Base-by-base conservation (phyloP, 768 basidiomycete genomes). In the Leccinum pellstonianum region DNA sequence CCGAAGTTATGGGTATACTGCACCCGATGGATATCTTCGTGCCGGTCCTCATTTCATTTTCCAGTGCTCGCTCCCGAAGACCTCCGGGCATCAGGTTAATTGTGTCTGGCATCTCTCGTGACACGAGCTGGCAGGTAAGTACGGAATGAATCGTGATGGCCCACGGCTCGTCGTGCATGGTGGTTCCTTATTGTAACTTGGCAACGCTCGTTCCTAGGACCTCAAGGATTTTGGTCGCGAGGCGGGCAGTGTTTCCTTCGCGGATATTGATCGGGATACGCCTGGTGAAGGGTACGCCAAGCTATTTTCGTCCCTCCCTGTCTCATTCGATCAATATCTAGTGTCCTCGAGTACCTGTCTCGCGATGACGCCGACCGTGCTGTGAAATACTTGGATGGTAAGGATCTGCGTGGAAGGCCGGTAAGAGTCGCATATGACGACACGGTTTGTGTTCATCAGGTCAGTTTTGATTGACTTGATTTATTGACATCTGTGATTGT, bases 41-140 rank as follows among this genome's bases (percentile, higher is more conserved):
- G 11, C n/a, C 33, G 15, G 53, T 64, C 29, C 63, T 66, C 46
- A 65, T 58, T 54, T 55, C 52, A 12, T 61, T 41, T 68, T 78
- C 78, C 61, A 83, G 83, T 48, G 78, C 85, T 43, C 86, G 91
- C 47, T 79, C 88, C 41, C 85, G 90, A 50, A 80, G 91, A 58
- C 91, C 91, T 58, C 86, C 88, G 59, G 92, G 92, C 9, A 84
- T 89, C 60, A 88, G 94, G 65, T 80, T 98, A 58, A 81, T 90
- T 61, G 93, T 99, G 60, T 84, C 89, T 41, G 93, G 93, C 57
- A 84, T 98, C 64, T 92, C 94, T 65, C 87, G 90, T 72, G 92
- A 95, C 72, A 96, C 94, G 50, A 97, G 95, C 76, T 98, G 95
- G 95, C 95, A 98, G 94, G 95, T 98, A 86, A 79, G 90, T 76